Conservation (phyloP, 345 rosid genomes). For the Populus davidiana region DNA sequence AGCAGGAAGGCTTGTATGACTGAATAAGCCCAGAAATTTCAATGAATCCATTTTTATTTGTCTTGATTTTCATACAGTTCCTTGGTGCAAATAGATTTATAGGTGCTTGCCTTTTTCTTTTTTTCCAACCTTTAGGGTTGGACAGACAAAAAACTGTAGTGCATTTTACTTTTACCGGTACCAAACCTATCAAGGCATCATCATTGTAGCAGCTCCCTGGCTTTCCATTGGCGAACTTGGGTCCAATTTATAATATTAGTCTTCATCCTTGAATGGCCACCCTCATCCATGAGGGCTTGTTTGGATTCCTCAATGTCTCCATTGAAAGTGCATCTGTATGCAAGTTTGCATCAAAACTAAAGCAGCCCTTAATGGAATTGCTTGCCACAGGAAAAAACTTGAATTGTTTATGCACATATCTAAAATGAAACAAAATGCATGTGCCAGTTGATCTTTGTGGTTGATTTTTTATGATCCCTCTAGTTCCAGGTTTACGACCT, state of each 20-base stretch:
- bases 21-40: constrained; percentile 1
- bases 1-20: constrained; percentile 31
- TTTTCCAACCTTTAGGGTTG: neutral
- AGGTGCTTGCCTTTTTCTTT: neutral
- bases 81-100: neutral
- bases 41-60: neutral
- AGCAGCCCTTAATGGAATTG: too few relatives aligned
- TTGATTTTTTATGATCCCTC: neutral
- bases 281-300: too few relatives aligned
- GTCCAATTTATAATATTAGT: neutral
- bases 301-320: too few relatives aligned
- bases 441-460: too few relatives aligned
- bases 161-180: neutral
- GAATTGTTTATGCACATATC: neutral
- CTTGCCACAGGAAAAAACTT: neutral
- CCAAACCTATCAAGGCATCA: neutral
- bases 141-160: neutral
- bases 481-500: neutral
- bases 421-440: too few relatives aligned
- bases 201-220: neutral
- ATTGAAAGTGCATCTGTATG: too few relatives aligned
- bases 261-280: too few relatives aligned
- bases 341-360: too few relatives aligned
- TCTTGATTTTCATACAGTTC: neutral
- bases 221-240: neutral